phyloP scores from a whole-genome alignment of 2,329 filamentous ascomycete genomes.

The Onygenales sp. region DNA sequence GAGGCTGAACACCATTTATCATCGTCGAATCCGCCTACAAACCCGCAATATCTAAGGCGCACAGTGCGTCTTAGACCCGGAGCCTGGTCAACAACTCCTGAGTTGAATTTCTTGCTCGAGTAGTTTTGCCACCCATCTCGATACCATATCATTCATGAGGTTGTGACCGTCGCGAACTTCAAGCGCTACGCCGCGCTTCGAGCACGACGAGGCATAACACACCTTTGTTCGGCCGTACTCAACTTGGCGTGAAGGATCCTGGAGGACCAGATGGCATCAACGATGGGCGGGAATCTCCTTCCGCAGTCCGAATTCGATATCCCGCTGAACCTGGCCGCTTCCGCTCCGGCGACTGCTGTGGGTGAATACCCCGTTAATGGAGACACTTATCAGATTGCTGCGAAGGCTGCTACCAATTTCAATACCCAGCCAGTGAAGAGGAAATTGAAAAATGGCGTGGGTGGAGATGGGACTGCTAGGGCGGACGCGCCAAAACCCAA shows the following conservation, averaged over 20 bases:
- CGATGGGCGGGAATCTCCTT: conserved; percentile 12
- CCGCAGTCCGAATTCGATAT: conserved; percentile 15
- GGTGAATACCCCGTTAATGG: conserved; percentile 6
- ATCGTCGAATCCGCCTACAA: background rate
- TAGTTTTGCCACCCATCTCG: background rate
- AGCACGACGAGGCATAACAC: conserved; percentile 2
- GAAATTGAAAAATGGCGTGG: background rate
- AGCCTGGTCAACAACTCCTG: background rate
- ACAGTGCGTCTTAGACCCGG: background rate
- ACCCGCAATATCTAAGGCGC: background rate
- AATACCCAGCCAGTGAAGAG: conserved; percentile 5
- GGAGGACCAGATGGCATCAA: conserved; percentile 14
- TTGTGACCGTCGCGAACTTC: conserved; percentile 4
- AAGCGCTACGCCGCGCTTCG: conserved; percentile 8
- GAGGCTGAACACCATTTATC: background rate
- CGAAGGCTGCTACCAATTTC: conserved; percentile 2
- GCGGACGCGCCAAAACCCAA: conserved; percentile 52
- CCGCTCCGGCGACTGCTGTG: conserved; percentile 6
- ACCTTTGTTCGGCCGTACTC: background rate
- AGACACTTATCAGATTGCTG: conserved; percentile 7
- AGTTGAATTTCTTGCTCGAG: background rate
- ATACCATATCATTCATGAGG: conserved; percentile 6
- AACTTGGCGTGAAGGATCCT: conserved; percentile 1
- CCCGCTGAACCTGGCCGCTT: conserved; percentile 10
- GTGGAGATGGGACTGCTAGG: background rate